Evolutionary conservation across 257 asterid species (phyloP).

Genomic region (Salvia miltiorrhiza): DNA sequence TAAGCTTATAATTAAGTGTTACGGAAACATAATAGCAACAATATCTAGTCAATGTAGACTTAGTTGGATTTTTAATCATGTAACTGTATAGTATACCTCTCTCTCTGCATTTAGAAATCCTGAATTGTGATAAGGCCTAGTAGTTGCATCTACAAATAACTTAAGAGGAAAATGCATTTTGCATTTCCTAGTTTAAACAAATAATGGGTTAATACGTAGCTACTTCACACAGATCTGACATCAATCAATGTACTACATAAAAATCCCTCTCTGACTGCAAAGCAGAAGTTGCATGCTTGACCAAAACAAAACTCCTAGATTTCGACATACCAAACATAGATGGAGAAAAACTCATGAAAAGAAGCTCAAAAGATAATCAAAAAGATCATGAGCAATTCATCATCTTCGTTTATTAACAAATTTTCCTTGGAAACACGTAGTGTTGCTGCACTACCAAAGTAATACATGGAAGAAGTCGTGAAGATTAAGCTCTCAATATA

Average conservation of each 20-base stretch:
- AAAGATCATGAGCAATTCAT: neutral
- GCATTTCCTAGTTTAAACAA: neutral
- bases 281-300: neutral
- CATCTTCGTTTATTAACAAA: neutral
- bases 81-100: neutral
- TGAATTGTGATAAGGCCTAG: neutral
- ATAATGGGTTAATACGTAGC: neutral
- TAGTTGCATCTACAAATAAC: neutral
- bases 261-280: neutral
- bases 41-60: neutral
- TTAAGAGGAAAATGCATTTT: neutral
- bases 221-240: neutral
- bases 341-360: neutral
- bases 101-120: neutral
- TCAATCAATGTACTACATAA: constrained; percentile 8
- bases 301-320: neutral
- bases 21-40: neutral
- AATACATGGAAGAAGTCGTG: neutral
- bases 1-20: neutral
- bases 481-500: neutral
- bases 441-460: neutral
- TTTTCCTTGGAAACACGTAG: neutral
- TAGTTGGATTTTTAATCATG: neutral
- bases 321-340: neutral
- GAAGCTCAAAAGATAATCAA: neutral